Conservation (phyloP, 2,329 filamentous ascomycete species). For the Lasiodiplodia hormozganensis region DNA sequence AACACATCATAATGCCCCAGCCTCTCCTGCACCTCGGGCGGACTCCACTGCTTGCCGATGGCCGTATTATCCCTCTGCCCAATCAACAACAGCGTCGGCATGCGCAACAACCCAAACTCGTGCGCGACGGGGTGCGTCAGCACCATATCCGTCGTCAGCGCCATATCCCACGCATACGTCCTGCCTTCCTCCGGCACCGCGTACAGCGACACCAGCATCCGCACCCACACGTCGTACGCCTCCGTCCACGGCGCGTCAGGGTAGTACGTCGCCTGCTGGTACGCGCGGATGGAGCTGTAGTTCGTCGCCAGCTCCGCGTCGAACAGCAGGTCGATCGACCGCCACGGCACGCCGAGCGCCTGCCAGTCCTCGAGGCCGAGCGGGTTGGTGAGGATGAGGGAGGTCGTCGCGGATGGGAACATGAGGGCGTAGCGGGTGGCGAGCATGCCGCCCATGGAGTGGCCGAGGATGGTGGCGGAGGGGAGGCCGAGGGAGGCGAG, state of each 20-base stretch:
- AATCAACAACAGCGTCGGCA: constrained; percentile 58
- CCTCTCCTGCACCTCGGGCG: constrained; percentile 36
- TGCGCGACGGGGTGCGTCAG: constrained; percentile 60
- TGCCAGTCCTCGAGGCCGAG: constrained; percentile 63
- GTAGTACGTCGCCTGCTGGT: constrained; percentile 41
- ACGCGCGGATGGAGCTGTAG: constrained; percentile 38
- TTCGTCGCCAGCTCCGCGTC: constrained; percentile 36
- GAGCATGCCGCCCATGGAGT: constrained; percentile 64
- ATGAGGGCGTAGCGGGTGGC: constrained; percentile 59
- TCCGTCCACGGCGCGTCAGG: constrained; percentile 51
- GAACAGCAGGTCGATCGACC: constrained; percentile 34
- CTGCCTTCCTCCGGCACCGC: constrained; percentile 48
- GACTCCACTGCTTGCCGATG: constrained; percentile 60
- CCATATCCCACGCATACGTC: constrained; percentile 57
- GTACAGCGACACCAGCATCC: constrained; percentile 63
- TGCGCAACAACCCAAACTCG: constrained; percentile 56
- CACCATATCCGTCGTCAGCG: constrained; percentile 62
- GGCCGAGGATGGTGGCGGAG: constrained; percentile 58
- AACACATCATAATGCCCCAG: constrained; percentile 60
- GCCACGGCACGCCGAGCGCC: constrained; percentile 39
- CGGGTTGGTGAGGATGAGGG: constrained; percentile 59
- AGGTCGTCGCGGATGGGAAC: constrained; percentile 53
- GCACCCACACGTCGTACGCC: constrained; percentile 62
- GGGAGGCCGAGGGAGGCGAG: constrained; percentile 53
- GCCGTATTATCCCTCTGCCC: constrained; percentile 62